These are phyloP conservation scores for Moringa oleifera DNA, from an alignment of 345 rosid genomes.

Conservation along the genomic window DNA sequence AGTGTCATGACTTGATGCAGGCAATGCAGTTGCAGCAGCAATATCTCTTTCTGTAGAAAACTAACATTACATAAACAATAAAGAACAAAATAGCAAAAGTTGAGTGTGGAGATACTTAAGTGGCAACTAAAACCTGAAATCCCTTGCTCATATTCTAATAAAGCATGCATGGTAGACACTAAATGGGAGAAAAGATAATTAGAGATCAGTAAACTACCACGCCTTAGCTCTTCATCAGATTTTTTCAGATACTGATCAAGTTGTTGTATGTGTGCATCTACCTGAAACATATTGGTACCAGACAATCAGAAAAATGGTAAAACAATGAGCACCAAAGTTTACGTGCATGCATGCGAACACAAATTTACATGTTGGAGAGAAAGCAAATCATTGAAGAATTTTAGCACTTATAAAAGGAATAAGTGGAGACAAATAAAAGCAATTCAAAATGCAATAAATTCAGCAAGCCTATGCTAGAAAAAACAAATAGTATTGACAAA, in stretches of 20 bases:
- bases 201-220: slow-evolving; percentile 39
- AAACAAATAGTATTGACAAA: too few relatives aligned
- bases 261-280: slow-evolving; percentile 88
- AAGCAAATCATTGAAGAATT: background rate
- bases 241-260: slow-evolving; percentile 86
- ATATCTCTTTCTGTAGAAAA: slow-evolving; percentile 55
- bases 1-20: slow-evolving; percentile 41
- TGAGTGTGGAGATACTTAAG: too few relatives aligned
- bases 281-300: slow-evolving; percentile 41
- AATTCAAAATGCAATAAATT: too few relatives aligned
- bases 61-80: background rate
- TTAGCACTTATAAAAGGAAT: too few relatives aligned
- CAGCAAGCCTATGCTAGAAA: too few relatives aligned
- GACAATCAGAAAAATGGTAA: background rate
- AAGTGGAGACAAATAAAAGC: too few relatives aligned
- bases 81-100: background rate
- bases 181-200: background rate
- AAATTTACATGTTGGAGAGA: background rate
- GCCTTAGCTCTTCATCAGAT: slow-evolving; percentile 72
- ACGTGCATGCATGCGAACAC: background rate
- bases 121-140: too few relatives aligned
- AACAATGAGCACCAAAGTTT: background rate
- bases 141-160: background rate
- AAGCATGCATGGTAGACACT: background rate
- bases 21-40: slow-evolving; percentile 38